phyloP scores from a whole-genome alignment of 139 green algal genomes.

The Chlorella sp. region DNA sequence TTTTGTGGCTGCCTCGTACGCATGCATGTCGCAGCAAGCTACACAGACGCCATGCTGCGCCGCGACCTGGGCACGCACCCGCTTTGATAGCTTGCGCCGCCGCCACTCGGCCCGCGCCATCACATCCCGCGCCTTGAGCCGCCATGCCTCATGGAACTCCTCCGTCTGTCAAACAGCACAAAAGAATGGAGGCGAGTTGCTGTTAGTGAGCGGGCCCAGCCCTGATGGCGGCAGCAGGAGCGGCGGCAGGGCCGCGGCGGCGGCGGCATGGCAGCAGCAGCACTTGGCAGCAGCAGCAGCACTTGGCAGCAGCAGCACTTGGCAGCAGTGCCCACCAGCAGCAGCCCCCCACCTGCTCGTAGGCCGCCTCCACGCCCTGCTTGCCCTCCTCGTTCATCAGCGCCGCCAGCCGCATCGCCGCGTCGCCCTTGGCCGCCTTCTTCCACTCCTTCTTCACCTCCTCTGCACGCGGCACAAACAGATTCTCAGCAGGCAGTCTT shows the following conservation, averaged over 20 bases:
- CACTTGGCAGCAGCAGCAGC: too few relatives aligned
- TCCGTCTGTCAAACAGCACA: not conserved
- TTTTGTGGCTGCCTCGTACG: too few relatives aligned
- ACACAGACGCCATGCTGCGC: too few relatives aligned
- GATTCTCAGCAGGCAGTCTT: too few relatives aligned
- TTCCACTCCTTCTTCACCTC: slow-evolving; percentile 81
- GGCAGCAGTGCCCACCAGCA: too few relatives aligned
- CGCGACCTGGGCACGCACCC: slow-evolving; percentile 44
- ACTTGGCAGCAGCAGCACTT: too few relatives aligned
- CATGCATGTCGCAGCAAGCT: not conserved
- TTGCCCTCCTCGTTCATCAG: slow-evolving; percentile 74
- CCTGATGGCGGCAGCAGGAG: too few relatives aligned
- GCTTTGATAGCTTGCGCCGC: slow-evolving; percentile 78
- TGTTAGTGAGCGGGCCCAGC: slow-evolving; percentile 47
- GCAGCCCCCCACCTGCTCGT: slow-evolving; percentile 49
- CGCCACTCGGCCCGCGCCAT: slow-evolving; percentile 84
- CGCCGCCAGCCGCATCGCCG: slow-evolving; percentile 71
- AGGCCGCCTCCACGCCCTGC: slow-evolving; percentile 81
- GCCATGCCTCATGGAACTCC: slow-evolving; percentile 91
- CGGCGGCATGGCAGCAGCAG: too few relatives aligned
- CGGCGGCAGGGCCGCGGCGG: too few relatives aligned
- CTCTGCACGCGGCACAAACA: too few relatives aligned
- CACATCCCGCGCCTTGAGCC: slow-evolving; percentile 81
- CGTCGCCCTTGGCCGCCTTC: slow-evolving; percentile 91
- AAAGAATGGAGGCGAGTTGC: not conserved